Base-by-base conservation (phyloP, 768 basidiomycete species). In the Russula sp. region DNA sequence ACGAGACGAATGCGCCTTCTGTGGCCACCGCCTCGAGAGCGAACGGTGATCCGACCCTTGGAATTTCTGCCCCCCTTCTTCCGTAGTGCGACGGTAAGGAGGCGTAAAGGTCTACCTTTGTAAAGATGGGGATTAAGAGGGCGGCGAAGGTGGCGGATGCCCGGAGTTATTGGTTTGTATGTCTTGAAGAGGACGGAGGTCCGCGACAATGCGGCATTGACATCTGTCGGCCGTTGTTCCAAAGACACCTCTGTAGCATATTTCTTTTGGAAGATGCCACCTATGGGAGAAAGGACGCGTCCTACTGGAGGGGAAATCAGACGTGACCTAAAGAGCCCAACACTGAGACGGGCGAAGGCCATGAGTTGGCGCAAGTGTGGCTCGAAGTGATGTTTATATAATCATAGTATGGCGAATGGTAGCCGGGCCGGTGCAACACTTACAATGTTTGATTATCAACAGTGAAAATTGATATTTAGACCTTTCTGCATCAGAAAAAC, bases 21-120 rank as follows among this genome's bases (percentile, higher is more conserved):
- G 76, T 96, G 94, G 0, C 97, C 97, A 7, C 97, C 97, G 13
- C 97, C 97, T 18, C 88, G 84, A 60, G 84, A 86, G 22, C 96
- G 85, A 10, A 93, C 88, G 22, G 93, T 95, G 65, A 98, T 91
- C 42, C 81, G 81, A 1, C 97, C 97, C 16, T 84, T 80, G 35
- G 79, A 68, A 71, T 95, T 95, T 29, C 97, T 79, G 0, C 97
- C 97, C 36, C 97, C 97, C 16, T 83, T 87, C 73, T 83, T 86
- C 58, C 96, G 84, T 65, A 87, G 80, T 7, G 95, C 81, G 46
- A 86, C 73, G 7, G 96, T 99, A 57, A 99, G 84, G 14, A 80
- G 75, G 25, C 91, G 85, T 18, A 96, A 73, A 7, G 97, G 95
- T n/a, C 85, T 77, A 34, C 97, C 94, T 65, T 84, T 79, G 76